Percentiles rank a stretch among this genome's conserved stretches.
Evolutionary conservation across 495 filamentous ascomycete genomes (phyloP).

Genomic region (Penicillium waksmanii): DNA sequence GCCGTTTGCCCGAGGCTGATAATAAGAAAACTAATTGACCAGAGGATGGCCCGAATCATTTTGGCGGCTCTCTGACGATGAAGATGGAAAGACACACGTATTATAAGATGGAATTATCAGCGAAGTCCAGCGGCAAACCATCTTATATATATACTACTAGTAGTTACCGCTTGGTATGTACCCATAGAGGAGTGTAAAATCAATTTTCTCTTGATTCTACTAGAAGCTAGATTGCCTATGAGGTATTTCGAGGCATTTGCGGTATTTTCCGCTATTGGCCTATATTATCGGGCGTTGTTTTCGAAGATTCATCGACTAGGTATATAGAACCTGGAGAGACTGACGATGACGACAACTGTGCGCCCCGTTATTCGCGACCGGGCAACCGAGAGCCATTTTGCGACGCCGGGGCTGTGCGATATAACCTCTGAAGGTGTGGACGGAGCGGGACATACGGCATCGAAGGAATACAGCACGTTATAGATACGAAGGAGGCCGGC

Average conservation of each 20-base stretch:
- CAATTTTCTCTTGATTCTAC: not conserved
- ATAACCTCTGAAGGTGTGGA: not conserved
- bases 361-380: not conserved
- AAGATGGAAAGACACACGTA: not conserved
- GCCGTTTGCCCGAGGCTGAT: slow-evolving; percentile 5
- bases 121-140: not conserved
- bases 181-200: not conserved
- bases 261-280: not conserved
- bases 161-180: not conserved
- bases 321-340: slow-evolving; percentile 4
- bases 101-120: not conserved
- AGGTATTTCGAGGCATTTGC: not conserved
- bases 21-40: slow-evolving; percentile 10
- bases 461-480: too few species aligned
- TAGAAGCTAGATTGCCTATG: not conserved
- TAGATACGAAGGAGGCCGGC: too few species aligned
- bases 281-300: not conserved
- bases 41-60: slow-evolving; percentile 3
- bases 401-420: slow-evolving; percentile 1
- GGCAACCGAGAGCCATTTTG: slow-evolving; percentile 5
- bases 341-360: slow-evolving; percentile 14
- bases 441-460: too few species aligned
- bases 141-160: not conserved
- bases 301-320: not conserved
- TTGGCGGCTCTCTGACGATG: not conserved